Evolutionary conservation across 768 basidiomycete species (phyloP).

Genomic region (Leucocoprinus birnbaumii): DNA sequence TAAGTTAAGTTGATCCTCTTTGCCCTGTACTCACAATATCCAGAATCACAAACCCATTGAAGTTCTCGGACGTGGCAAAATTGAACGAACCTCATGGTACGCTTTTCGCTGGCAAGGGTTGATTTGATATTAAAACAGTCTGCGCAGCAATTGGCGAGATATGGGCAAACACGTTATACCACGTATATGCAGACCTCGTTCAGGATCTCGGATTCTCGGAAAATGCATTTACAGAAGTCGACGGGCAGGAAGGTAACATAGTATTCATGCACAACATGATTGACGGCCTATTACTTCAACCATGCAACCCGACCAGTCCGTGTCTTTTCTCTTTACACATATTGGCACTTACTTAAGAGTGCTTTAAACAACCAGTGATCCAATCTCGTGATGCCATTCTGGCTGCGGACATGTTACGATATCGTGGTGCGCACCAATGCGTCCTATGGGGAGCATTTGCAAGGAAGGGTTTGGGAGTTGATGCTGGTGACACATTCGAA

Average conservation of each 20-base stretch:
- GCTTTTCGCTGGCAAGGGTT: slow-evolving; percentile 14
- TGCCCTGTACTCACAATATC: not conserved
- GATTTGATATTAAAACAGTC: not conserved
- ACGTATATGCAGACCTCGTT: slow-evolving; percentile 40
- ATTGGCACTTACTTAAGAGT: not conserved
- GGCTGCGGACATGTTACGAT: not conserved
- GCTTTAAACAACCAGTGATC: not conserved
- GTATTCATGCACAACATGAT: slow-evolving; percentile 51
- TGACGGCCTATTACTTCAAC: slow-evolving; percentile 46
- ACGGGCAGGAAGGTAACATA: slow-evolving; percentile 41
- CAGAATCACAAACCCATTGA: slow-evolving; percentile 39
- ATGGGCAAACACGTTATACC: slow-evolving; percentile 45
- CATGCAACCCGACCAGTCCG: slow-evolving; percentile 49
- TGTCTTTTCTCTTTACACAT: not conserved
- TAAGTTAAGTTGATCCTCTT: slow-evolving; percentile 12
- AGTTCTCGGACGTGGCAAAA: slow-evolving; percentile 34
- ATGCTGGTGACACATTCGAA: slow-evolving; percentile 20
- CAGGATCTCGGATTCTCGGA: slow-evolving; percentile 30
- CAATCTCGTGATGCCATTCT: slow-evolving; percentile 9
- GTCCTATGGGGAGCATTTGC: slow-evolving; percentile 40
- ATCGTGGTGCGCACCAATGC: slow-evolving; percentile 7
- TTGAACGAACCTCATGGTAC: slow-evolving; percentile 45
- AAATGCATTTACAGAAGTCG: slow-evolving; percentile 37
- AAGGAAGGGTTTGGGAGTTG: slow-evolving; percentile 42
- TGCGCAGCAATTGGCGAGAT: slow-evolving; percentile 54